Conservation (phyloP, 2,329 filamentous ascomycete genomes). For the Cladophialophora yegresii region DNA sequence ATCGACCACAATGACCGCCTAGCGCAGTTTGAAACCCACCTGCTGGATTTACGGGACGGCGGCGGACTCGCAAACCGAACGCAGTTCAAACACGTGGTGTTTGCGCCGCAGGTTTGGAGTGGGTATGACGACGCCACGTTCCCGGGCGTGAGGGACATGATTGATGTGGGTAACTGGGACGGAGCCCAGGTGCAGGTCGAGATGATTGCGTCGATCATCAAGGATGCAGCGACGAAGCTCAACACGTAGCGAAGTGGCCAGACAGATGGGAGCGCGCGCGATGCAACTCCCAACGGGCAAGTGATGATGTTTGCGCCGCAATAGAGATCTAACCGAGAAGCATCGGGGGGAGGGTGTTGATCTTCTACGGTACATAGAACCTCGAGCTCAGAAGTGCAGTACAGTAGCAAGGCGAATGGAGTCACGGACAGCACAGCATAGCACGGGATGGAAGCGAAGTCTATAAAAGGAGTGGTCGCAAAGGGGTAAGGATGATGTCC, state of each 20-base stretch:
- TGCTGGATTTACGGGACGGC: conserved; percentile 69
- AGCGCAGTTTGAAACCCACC: conserved; percentile 75
- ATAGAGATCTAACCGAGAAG: background rate
- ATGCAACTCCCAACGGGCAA: too few relatives aligned
- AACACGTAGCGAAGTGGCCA: conserved; percentile 6
- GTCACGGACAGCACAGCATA: background rate
- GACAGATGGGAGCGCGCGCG: background rate
- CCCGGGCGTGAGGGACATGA: conserved; percentile 79
- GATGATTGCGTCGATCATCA: conserved; percentile 70
- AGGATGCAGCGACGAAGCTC: conserved; percentile 50
- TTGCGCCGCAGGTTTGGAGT: conserved; percentile 78
- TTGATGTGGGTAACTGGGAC: conserved; percentile 71
- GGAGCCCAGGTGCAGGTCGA: conserved; percentile 68
- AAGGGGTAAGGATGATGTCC: background rate
- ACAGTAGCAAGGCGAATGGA: background rate
- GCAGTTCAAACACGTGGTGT: conserved; percentile 92
- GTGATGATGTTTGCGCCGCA: background rate
- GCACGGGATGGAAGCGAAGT: background rate
- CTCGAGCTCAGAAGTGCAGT: background rate
- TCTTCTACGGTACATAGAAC: background rate
- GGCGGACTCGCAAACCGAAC: conserved; percentile 61
- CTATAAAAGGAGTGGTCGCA: background rate
- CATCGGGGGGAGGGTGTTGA: background rate
- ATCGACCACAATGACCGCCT: conserved; percentile 76
- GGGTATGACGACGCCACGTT: conserved; percentile 69